A percentile compares a stretch with the other conserved stretches of the same genome.
Conservation (phyloP, 1,139 yeast species). For the Suhomyces yuchorum region DNA sequence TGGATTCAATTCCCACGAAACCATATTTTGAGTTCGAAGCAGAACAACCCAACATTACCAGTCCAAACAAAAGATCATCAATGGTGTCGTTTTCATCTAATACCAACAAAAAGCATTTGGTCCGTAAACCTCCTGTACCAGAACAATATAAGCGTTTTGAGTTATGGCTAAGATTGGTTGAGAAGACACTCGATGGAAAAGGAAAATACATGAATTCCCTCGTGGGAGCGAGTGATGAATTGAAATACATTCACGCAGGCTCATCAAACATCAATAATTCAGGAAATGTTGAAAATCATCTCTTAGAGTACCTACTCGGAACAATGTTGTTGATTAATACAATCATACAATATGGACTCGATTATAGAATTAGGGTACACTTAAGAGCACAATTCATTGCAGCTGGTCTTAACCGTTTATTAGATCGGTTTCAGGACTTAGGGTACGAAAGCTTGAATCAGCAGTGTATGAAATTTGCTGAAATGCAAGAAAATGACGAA, state of each 20-base stretch:
- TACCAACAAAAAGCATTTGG: conserved; percentile 24
- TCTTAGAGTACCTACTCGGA: conserved; percentile 78
- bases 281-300: conserved; percentile 56
- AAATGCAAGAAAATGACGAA: conserved; percentile 69
- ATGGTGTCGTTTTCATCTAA: conserved; percentile 13
- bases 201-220: conserved; percentile 82
- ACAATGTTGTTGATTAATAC: conserved; percentile 78
- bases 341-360: conserved; percentile 65
- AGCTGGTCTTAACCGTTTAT: conserved; percentile 70
- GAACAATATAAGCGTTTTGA: conserved; percentile 63
- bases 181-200: conserved; percentile 77
- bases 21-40: conserved; percentile 54
- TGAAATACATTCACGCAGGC: conserved; percentile 58
- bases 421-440: conserved; percentile 62
- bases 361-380: conserved; percentile 68
- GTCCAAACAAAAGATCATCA: conserved; percentile 15
- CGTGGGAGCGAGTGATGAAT: conserved; percentile 93
- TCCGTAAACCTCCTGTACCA: conserved; percentile 44
- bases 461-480: conserved; percentile 66
- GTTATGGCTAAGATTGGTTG: conserved; percentile 80
- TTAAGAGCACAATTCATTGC: conserved; percentile 75
- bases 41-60: conserved; percentile 3
- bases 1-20: conserved; percentile 62
- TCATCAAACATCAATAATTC: conserved; percentile 31
- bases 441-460: conserved; percentile 65